phyloP scores from a whole-genome alignment of 2,329 filamentous ascomycete genomes.

The Penicillium olsonii region DNA sequence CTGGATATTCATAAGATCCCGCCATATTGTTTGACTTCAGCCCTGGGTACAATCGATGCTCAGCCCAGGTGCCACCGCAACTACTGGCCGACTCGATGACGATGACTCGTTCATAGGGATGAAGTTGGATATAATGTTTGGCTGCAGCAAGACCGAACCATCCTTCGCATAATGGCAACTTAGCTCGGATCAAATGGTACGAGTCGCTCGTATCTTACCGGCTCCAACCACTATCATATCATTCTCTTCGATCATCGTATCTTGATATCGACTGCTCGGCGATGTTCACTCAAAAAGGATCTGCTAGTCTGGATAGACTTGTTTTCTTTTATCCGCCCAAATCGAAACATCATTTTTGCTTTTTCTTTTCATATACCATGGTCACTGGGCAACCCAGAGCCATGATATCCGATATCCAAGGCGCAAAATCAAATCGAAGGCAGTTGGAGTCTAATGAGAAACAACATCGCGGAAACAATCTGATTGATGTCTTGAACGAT shows the following conservation, averaged over 20 bases:
- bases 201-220: background rate
- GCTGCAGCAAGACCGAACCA: constrained; percentile 41
- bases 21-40: constrained; percentile 12
- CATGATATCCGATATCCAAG: background rate
- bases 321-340: background rate
- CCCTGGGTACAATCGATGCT: constrained; percentile 11
- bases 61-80: constrained; percentile 18
- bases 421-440: too few relatives aligned
- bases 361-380: background rate
- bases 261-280: background rate
- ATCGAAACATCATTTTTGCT: background rate
- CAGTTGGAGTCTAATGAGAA: background rate
- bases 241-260: background rate
- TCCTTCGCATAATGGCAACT: background rate
- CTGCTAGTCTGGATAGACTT: background rate
- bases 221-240: background rate
- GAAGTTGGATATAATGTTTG: constrained; percentile 57
- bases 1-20: constrained; percentile 16
- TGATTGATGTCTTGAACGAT: background rate
- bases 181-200: background rate
- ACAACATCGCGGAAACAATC: background rate
- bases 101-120: constrained; percentile 53
- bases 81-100: constrained; percentile 54
- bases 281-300: background rate
- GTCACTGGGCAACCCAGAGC: background rate